Base-by-base conservation (phyloP, 1,284 basidiomycete species). In the Malassezia brasiliensis region DNA sequence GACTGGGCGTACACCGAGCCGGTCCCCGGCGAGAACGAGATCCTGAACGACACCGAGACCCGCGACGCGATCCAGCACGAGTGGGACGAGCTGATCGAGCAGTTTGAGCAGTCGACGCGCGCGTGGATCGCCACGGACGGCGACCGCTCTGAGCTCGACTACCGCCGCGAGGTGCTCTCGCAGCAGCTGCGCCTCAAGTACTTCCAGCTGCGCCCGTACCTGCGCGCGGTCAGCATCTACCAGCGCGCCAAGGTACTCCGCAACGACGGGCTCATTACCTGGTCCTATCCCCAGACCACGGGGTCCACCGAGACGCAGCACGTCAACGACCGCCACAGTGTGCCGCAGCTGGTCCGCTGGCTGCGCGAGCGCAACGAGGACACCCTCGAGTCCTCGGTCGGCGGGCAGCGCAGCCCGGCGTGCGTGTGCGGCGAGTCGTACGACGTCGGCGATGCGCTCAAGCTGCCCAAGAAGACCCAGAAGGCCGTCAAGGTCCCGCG, bases 1-100 rank as follows among this genome's bases (percentile, higher is more conserved):
- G 70, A 73, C 48, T 74, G 72, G 72, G 59, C 69, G 60, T 74
- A 74, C 61, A 63, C 63, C 19, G 72, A 74, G 62, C 70, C 70
- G 5, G 61, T 70, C 46, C 62, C 67, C 11, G 58, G 60, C 15
- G 72, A 74, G 57, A 74, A 74, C 54, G 66, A 65, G 38, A 41
- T 64, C 28, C 55, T 67, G 50, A 69, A 76, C 54, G 70, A 75
- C 53, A 61, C 47, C 1, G 67, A 69, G 52, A 71, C 67, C 25
- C 53, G 63, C 12, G 40, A 65, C 28, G 64, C 61, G 49, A 65
- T 74, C 51, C 50, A 65, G 51, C 56, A 61, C 32, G 68, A 73
- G 58, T 65, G 61, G 47, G 57, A 61, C 40, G 62, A 62, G 40
- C 66, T 74, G 32, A 64, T 61, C 41, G 53, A 63, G 31, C 50